These are phyloP conservation scores for Colletotrichum liriopes DNA, from an alignment of 2,329 filamentous ascomycete genomes.

Conservation along the genomic window DNA sequence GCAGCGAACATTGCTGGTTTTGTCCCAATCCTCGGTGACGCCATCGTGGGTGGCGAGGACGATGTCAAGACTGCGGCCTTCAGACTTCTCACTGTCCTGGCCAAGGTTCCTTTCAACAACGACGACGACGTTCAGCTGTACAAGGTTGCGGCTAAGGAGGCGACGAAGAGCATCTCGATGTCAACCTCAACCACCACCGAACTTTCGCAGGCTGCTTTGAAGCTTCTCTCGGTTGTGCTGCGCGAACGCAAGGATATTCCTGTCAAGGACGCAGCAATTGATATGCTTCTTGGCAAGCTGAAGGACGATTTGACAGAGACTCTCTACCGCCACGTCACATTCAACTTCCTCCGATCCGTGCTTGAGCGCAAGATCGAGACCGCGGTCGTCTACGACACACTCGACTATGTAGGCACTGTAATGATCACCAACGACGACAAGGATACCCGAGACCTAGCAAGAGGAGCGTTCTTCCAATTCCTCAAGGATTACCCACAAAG, in stretches of 20 bases:
- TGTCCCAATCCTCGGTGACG: slow-evolving; percentile 89
- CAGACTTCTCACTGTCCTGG: slow-evolving; percentile 86
- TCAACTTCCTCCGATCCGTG: slow-evolving; percentile 92
- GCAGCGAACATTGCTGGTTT: slow-evolving; percentile 87
- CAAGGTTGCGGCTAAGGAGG: slow-evolving; percentile 88
- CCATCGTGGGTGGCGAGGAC: slow-evolving; percentile 86
- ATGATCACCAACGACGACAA: slow-evolving; percentile 98
- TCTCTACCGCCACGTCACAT: slow-evolving; percentile 91
- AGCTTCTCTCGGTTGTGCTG: slow-evolving; percentile 87
- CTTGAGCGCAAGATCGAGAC: slow-evolving; percentile 89
- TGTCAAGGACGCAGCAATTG: slow-evolving; percentile 86
- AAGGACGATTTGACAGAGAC: slow-evolving; percentile 94
- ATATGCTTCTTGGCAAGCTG: slow-evolving; percentile 85
- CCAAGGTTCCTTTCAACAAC: slow-evolving; percentile 85
- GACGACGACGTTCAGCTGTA: slow-evolving; percentile 76
- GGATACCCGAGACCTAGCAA: slow-evolving; percentile 87
- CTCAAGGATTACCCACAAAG: slow-evolving; percentile 94
- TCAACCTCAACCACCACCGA: slow-evolving; percentile 87
- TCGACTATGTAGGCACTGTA: slow-evolving; percentile 89
- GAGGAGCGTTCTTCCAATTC: slow-evolving; percentile 94
- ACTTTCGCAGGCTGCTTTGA: slow-evolving; percentile 88
- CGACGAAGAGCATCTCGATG: slow-evolving; percentile 83
- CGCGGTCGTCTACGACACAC: slow-evolving; percentile 88
- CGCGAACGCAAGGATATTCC: slow-evolving; percentile 83
- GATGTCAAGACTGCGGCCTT: slow-evolving; percentile 93